phyloP scores from a whole-genome alignment of 768 basidiomycete genomes.

The Leccinum arenicola region DNA sequence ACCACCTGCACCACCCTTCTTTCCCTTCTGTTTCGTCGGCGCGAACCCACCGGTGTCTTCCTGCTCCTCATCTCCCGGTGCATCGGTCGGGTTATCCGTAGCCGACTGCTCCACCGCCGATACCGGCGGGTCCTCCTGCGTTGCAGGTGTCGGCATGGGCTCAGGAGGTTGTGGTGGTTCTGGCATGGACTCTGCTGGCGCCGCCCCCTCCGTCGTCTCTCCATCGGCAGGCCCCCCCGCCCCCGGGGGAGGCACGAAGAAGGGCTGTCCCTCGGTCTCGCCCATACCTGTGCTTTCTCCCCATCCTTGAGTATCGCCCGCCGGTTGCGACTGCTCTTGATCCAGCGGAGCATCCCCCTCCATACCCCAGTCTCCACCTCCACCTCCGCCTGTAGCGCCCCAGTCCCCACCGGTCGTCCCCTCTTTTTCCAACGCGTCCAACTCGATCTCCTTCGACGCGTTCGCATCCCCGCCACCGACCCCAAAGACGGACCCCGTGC shows the following conservation, averaged over 20 bases:
- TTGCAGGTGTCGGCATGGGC: too few relatives aligned
- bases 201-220: neutral
- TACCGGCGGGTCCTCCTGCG: neutral
- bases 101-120: too few relatives aligned
- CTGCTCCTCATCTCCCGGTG: slow-evolving; percentile 2
- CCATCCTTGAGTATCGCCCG: too few relatives aligned
- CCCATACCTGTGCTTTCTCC: too few relatives aligned
- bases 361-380: too few relatives aligned
- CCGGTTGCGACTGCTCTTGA: too few relatives aligned
- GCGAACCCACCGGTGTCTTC: neutral
- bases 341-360: too few relatives aligned
- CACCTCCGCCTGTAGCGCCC: too few relatives aligned
- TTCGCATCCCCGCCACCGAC: neutral
- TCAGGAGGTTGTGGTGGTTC: too few relatives aligned
- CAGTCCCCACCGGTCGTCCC: neutral
- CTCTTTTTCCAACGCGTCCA: neutral
- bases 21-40: neutral
- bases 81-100: neutral
- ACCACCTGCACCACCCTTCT: neutral
- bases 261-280: too few relatives aligned
- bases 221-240: neutral
- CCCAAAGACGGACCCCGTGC: slow-evolving; percentile 2
- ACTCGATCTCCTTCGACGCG: neutral
- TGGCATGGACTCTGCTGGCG: too few relatives aligned
- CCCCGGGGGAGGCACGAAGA: too few relatives aligned